A percentile compares a stretch with the other conserved stretches of the same genome.
phyloP scores from a whole-genome alignment of 2,329 filamentous ascomycete genomes.

The Chaetomium sp. region DNA sequence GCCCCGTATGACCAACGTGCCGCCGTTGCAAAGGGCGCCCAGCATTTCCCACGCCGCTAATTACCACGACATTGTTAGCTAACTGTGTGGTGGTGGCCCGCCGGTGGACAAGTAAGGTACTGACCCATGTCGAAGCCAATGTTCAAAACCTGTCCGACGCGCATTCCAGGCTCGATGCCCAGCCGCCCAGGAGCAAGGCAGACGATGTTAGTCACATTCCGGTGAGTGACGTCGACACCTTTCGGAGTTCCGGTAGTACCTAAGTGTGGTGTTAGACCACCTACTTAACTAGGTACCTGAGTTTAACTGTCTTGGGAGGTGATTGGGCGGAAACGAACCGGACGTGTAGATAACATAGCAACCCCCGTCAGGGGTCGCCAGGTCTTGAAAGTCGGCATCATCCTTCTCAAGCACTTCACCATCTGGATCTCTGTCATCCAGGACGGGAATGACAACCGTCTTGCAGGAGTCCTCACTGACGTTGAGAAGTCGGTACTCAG shows the following conservation, averaged over 20 bases:
- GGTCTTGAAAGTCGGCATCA: background rate
- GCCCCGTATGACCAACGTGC: slow-evolving; percentile 47
- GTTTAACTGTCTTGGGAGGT: background rate
- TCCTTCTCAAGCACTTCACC: background rate
- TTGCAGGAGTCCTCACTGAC: background rate
- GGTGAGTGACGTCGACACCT: slow-evolving; percentile 51
- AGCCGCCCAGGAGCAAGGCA: slow-evolving; percentile 45
- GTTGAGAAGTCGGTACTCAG: slow-evolving; percentile 12
- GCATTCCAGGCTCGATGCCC: slow-evolving; percentile 42
- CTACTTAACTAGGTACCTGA: too few species aligned
- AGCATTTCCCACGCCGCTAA: slow-evolving; percentile 55
- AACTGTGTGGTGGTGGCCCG: slow-evolving; percentile 20
- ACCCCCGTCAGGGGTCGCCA: background rate
- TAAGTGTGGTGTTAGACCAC: background rate
- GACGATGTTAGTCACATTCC: slow-evolving; percentile 48
- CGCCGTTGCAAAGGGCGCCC: slow-evolving; percentile 49
- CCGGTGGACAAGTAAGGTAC: slow-evolving; percentile 14
- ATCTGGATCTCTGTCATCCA: background rate
- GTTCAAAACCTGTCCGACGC: slow-evolving; percentile 50
- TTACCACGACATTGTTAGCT: background rate
- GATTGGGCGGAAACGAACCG: slow-evolving; percentile 23
- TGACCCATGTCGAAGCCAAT: slow-evolving; percentile 57
- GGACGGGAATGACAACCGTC: too few species aligned
- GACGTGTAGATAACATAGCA: slow-evolving; percentile 49
- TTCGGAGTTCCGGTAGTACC: slow-evolving; percentile 51